These are phyloP conservation scores for Apiotrichum domesticum DNA, from an alignment of 1,284 basidiomycete species.

Conservation along the genomic window DNA sequence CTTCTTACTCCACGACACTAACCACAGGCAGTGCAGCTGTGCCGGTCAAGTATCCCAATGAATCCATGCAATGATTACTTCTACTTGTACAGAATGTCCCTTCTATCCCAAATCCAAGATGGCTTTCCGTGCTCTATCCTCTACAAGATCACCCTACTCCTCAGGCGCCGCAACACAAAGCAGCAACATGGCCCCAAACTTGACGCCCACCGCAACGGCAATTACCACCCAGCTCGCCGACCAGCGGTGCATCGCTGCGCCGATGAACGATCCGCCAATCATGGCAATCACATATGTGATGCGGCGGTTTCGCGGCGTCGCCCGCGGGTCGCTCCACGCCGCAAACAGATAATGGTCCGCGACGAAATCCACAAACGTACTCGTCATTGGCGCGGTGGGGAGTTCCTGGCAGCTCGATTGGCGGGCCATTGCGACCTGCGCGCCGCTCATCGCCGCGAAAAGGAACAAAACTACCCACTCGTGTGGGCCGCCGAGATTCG, in stretches of 20 bases:
- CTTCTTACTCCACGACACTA: too few relatives aligned
- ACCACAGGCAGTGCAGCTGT: too few relatives aligned
- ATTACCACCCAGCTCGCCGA: conserved; percentile 36
- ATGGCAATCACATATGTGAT: conserved; percentile 35
- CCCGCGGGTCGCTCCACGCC: conserved; percentile 21
- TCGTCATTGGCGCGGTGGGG: conserved; percentile 42
- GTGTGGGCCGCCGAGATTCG: conserved; percentile 22
- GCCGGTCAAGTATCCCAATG: too few relatives aligned
- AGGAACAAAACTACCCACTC: conserved; percentile 39
- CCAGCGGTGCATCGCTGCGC: conserved; percentile 34
- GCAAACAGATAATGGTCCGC: conserved; percentile 38
- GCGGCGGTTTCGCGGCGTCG: conserved; percentile 34
- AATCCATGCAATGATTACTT: too few relatives aligned
- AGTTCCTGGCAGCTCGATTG: conserved; percentile 32
- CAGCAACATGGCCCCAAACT: conserved; percentile 23
- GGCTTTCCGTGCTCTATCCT: background rate
- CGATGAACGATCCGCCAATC: conserved; percentile 37
- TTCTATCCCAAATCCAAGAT: too few relatives aligned
- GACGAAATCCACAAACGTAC: conserved; percentile 42
- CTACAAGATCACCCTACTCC: background rate
- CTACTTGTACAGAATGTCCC: too few relatives aligned
- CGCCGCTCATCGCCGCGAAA: conserved; percentile 41
- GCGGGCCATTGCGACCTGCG: conserved; percentile 43
- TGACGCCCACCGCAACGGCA: conserved; percentile 28
- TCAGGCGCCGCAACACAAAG: conserved; percentile 12